Base-by-base conservation (phyloP, 2,329 filamentous ascomycete genomes). In the Fonsecaea pedrosoi region DNA sequence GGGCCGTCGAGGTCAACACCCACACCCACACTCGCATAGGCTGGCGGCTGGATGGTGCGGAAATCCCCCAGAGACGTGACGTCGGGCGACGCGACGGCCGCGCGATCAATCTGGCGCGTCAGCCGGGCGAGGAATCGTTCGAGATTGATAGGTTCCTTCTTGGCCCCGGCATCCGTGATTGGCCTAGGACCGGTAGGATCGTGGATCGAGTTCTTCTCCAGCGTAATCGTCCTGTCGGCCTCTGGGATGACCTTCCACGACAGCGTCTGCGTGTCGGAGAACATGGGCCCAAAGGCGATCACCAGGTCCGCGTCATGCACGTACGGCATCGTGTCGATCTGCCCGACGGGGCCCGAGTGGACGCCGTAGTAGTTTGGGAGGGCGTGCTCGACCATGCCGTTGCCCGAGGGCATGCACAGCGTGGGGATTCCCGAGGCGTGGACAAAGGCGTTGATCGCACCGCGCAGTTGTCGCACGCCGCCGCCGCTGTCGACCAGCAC, bases 371-470 rank as follows among this genome's bases (percentile, higher is more conserved):
- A 96, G 74, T 87, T 90, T n/a, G 85, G 82, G 55, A 90, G 84
- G 1, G 85, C 86, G 78, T 97, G 92, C 73, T 95, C 86, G 55
- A 97, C 86, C 21, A 91, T 90, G 18, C 92, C 87, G 80, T 96
- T 96, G 55, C 92, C 92, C 90, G 96, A 96, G 2, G 92, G 92
- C 0, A 92, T 90, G n/a, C 94, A 91, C 73, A 95, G 96, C 0
- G 91, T 90, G 4, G 93, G 92, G 7, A 96, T 82, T 3, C 87
- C 83, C 0, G 91, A 91, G 77, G 89, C 91, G 67, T 89, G 83
- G 60, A 96, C 82, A 15, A 97, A 82, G 7, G 86, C 85, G 72
- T 91, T 87, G 18, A 92, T 88, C 77, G 95, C 92, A 0, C 87
- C 78, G 1, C 94, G 78, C 15, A 90, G 90, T 50, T 89, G 84